These are phyloP conservation scores for Lycium barbarum DNA, from an alignment of 257 asterid species.

Conservation along the genomic window DNA sequence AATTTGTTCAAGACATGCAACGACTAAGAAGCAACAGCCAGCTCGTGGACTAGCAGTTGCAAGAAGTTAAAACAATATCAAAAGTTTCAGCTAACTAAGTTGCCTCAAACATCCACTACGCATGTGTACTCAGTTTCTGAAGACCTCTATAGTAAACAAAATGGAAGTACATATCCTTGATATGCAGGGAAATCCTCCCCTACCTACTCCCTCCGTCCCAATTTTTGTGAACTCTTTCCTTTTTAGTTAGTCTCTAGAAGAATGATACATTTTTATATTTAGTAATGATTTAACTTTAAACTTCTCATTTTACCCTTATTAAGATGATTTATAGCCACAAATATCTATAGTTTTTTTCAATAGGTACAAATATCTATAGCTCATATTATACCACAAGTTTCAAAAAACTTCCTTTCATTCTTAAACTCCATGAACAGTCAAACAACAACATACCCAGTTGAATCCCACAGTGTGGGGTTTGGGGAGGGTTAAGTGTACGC, in stretches of 20 bases:
- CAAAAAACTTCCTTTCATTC: background rate
- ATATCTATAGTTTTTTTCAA: background rate
- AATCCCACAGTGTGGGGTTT: too few relatives aligned
- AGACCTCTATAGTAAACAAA: background rate
- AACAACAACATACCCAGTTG: background rate
- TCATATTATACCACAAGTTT: background rate
- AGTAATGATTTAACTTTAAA: background rate
- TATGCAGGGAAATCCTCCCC: background rate
- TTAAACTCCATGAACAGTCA: background rate
- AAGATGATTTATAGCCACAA: background rate
- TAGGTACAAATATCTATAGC: background rate
- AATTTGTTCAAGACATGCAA: constrained; percentile 2
- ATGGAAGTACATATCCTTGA: background rate
- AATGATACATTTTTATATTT: background rate
- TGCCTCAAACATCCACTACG: background rate
- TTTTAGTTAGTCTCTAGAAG: background rate
- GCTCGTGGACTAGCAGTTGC: background rate
- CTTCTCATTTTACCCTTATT: background rate
- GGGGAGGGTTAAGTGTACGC: too few relatives aligned
- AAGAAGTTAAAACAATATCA: background rate
- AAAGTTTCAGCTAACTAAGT: background rate
- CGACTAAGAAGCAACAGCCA: background rate
- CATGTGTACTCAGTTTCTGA: background rate
- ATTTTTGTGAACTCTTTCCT: background rate
- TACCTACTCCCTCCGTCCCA: background rate